Evolutionary conservation across 2,329 filamentous ascomycete genomes (phyloP).

Genomic region (Diaporthe ampelina): DNA sequence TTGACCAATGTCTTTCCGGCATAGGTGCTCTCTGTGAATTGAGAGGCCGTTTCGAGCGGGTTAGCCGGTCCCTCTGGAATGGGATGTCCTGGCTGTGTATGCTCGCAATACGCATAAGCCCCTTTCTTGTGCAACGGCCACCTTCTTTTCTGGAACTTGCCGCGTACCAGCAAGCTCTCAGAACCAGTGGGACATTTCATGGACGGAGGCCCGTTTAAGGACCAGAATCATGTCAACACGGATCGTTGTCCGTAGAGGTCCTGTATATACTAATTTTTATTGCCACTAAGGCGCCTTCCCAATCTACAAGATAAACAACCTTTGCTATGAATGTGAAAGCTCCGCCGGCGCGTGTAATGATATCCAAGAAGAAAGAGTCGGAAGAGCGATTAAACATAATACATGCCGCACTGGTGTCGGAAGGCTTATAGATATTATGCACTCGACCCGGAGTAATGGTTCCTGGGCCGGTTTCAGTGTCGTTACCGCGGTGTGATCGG

Average conservation of each 20-base stretch:
- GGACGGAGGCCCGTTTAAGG: neutral
- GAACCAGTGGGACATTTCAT: neutral
- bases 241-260: neutral
- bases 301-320: conserved; percentile 25
- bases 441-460: neutral
- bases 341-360: conserved; percentile 3
- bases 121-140: neutral
- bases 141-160: neutral
- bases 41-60: neutral
- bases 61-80: neutral
- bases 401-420: conserved; percentile 32
- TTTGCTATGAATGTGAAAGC: conserved; percentile 28
- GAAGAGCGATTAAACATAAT: conserved; percentile 31
- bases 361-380: conserved; percentile 38
- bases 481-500: conserved; percentile 56
- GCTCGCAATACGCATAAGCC: neutral
- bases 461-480: conserved; percentile 11
- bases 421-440: conserved; percentile 33
- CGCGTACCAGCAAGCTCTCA: neutral
- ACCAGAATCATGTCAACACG: neutral
- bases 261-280: conserved; percentile 19
- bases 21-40: neutral
- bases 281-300: conserved; percentile 17
- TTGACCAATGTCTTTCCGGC: neutral
- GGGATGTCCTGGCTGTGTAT: neutral